phyloP scores from a whole-genome alignment of 2,329 filamentous ascomycete genomes.

The Coniella vitis region DNA sequence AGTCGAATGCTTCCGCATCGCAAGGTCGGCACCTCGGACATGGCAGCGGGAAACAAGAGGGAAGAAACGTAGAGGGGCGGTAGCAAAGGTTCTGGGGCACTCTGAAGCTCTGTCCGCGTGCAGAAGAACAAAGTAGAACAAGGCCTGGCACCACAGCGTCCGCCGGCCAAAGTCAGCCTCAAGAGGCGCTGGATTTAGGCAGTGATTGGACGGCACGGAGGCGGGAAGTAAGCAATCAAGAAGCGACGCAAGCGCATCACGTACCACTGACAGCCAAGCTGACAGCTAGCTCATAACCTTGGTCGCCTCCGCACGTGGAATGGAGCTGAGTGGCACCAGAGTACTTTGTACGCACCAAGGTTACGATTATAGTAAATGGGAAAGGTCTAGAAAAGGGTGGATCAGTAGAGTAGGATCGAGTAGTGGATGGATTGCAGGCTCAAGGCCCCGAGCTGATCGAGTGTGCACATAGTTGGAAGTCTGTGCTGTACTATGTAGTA shows the following conservation, averaged over 20 bases:
- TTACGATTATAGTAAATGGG: neutral
- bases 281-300: too few relatives aligned
- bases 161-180: neutral
- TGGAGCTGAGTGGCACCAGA: neutral
- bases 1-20: slow-evolving; percentile 20
- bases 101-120: too few relatives aligned
- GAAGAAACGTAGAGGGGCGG: neutral
- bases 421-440: too few relatives aligned
- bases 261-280: too few relatives aligned
- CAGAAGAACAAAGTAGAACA: too few relatives aligned
- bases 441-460: too few relatives aligned
- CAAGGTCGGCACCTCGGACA: slow-evolving; percentile 8
- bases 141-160: neutral
- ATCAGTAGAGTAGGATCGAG: too few relatives aligned
- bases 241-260: too few relatives aligned
- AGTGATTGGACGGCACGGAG: neutral
- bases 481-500: too few relatives aligned
- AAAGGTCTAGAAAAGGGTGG: neutral
- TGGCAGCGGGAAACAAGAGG: slow-evolving; percentile 4
- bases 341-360: neutral
- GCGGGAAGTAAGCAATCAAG: too few relatives aligned
- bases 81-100: neutral
- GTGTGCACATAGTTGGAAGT: too few relatives aligned
- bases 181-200: neutral
- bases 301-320: too few relatives aligned